Percentiles rank a stretch among this genome's conserved stretches.
These are phyloP conservation scores for Annulohypoxylon moriforme DNA, from an alignment of 495 filamentous ascomycete genomes.

Conservation along the genomic window DNA sequence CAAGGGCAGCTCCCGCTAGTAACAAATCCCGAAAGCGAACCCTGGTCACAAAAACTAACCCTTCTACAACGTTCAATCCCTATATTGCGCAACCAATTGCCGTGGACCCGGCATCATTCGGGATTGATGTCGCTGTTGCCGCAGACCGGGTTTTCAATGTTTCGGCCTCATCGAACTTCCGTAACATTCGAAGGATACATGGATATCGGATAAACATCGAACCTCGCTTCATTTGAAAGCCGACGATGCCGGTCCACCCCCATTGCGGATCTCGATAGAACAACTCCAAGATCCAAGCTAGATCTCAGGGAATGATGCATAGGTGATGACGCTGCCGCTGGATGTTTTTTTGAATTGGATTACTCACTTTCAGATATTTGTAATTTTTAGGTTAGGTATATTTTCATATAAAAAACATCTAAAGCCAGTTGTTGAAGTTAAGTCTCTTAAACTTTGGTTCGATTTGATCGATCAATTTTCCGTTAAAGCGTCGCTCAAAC, in stretches of 20 bases:
- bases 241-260: slow-evolving; percentile 29
- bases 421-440: background rate
- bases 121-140: slow-evolving; percentile 35
- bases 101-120: slow-evolving; percentile 36
- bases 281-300: slow-evolving; percentile 14
- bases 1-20: slow-evolving; percentile 2
- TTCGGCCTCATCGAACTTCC: slow-evolving; percentile 16
- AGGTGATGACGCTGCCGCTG: background rate
- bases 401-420: background rate
- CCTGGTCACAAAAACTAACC: slow-evolving; percentile 4
- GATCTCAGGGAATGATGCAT: background rate
- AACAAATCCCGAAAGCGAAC: slow-evolving; percentile 31
- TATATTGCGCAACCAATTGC: slow-evolving; percentile 22
- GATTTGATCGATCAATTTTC: background rate
- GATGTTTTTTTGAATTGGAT: background rate
- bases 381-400: background rate
- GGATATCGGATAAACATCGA: slow-evolving; percentile 16
- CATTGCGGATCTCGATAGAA: background rate
- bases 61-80: background rate
- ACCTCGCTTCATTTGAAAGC: slow-evolving; percentile 12
- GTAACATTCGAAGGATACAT: background rate
- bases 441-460: background rate
- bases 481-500: background rate
- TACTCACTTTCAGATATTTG: background rate
- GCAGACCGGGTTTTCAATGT: slow-evolving; percentile 18